Base-by-base conservation (phyloP, 495 filamentous ascomycete species). In the Elasticomyces elasticus region DNA sequence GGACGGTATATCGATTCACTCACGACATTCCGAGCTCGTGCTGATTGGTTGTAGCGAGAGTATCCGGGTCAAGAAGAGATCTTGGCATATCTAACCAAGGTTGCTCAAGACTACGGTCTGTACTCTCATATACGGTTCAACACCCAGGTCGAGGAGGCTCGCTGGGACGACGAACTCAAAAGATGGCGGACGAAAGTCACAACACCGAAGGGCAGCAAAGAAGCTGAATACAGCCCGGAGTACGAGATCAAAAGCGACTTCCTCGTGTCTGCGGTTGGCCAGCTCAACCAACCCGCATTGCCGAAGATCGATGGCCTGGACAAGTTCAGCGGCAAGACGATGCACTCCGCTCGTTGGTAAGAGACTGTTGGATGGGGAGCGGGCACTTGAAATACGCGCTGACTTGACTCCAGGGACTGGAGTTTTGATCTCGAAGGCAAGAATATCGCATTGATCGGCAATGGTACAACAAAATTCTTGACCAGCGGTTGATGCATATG, bases 201-300 rank as follows among this genome's bases (percentile, higher is more conserved):
- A 0, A 61, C 73, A 1, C 64, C 67, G 35, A 35, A 24, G 0
- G 76, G 74, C 9, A 67, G 64, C 28, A 76, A 78, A 52, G 75
- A 78, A 43, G 67, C 67, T 50, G 71, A 76, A 52, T 74, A 67
- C 52, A 57, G 51, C 22, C 54, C 65, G 6, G 64, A 64, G 1
- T 79, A 79, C 51, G 60, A 66, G 0, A 68, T 79, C 49, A 66
- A 58, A 13, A 70, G 79, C 0, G 72, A 86, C 55, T 79, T 85
- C 41, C 66, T 87, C 11, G 66, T 85, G 20, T 79, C 79, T 0
- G 84, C 80, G 0, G 77, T 84, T 23, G 84, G 83, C 0, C 76
- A 81, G 58, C 72, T 87, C 10, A 86, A 82, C 53, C 59, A 74
- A 24, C 78, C 81, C 1, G 64, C 68, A 1, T 79, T 75, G 63